Evolutionary conservation across 176 grass and related monocot species (phyloP).

Genomic region (Phragmites australis): DNA sequence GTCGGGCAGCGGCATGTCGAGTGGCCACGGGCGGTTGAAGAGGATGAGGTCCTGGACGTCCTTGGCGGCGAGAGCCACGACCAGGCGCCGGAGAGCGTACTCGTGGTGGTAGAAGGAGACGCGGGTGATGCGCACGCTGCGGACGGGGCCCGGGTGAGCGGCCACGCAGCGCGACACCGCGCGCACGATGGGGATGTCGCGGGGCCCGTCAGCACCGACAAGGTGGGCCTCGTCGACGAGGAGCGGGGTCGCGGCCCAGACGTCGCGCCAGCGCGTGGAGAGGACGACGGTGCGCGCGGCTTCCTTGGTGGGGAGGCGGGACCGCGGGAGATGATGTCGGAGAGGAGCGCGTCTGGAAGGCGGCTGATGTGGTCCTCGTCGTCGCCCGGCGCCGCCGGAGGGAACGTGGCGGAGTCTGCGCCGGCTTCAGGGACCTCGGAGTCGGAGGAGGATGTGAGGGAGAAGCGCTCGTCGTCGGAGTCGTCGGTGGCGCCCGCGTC

Average conservation of each 20-base stretch:
- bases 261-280: slow-evolving; percentile 28
- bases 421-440: neutral
- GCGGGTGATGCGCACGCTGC: slow-evolving; percentile 25
- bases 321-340: slow-evolving; percentile 35
- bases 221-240: slow-evolving; percentile 46
- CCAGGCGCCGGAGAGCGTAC: slow-evolving; percentile 20
- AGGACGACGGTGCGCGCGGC: slow-evolving; percentile 37
- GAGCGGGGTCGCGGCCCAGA: slow-evolving; percentile 36
- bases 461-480: slow-evolving; percentile 23
- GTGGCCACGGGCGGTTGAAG: slow-evolving; percentile 42
- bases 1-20: slow-evolving; percentile 43
- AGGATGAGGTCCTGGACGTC: slow-evolving; percentile 39
- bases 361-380: slow-evolving; percentile 36
- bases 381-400: neutral
- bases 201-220: neutral
- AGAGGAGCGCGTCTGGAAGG: slow-evolving; percentile 19
- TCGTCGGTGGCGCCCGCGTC: slow-evolving; percentile 5
- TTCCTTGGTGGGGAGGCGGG: slow-evolving; percentile 36
- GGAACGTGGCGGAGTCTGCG: neutral
- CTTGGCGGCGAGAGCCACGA: slow-evolving; percentile 36
- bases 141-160: slow-evolving; percentile 41
- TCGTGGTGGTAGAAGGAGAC: slow-evolving; percentile 27
- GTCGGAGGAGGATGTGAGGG: slow-evolving; percentile 18
- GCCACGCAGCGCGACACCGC: slow-evolving; percentile 23
- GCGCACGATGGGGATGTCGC: neutral